phyloP scores from a whole-genome alignment of 768 basidiomycete species.

The Auricularia auricula-judae region DNA sequence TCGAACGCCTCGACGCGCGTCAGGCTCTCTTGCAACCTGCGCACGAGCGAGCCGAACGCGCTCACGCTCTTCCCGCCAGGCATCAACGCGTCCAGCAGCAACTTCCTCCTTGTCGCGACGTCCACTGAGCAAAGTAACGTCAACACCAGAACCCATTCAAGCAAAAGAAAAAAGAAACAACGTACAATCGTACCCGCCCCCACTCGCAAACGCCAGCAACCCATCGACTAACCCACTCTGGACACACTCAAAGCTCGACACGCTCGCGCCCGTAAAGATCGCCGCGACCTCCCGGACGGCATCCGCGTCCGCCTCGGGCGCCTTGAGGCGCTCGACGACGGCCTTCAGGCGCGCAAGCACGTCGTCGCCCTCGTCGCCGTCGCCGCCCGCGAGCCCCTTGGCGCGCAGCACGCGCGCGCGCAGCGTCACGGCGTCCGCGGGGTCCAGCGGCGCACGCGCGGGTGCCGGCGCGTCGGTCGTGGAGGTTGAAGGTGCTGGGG shows the following conservation, averaged over 20 bases:
- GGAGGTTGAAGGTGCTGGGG: no score
- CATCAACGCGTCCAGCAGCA: constrained; percentile 72
- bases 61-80: constrained; percentile 2
- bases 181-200: constrained; percentile 45
- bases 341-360: not conserved
- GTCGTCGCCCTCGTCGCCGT: constrained; percentile 5
- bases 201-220: constrained; percentile 70
- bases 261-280: constrained; percentile 8
- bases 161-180: not conserved
- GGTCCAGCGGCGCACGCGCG: constrained; percentile 41
- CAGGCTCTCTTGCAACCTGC: constrained; percentile 91
- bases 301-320: not conserved
- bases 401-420: constrained; percentile 86
- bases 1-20: constrained; percentile 95
- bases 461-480: no score
- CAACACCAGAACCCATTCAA: no score
- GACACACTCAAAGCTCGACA: constrained; percentile 65
- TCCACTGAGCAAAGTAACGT: no score
- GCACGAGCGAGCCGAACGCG: constrained; percentile 71
- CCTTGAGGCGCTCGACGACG: not conserved
- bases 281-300: not conserved
- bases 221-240: constrained; percentile 90
- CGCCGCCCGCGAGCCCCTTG: constrained; percentile 42
- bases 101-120: constrained; percentile 54
- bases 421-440: constrained; percentile 84